Evolutionary conservation across 2,329 filamentous ascomycete genomes (phyloP), one percentile per base, ranked within the genome.

Genomic region (Zymoseptoria passerinii): DNA sequence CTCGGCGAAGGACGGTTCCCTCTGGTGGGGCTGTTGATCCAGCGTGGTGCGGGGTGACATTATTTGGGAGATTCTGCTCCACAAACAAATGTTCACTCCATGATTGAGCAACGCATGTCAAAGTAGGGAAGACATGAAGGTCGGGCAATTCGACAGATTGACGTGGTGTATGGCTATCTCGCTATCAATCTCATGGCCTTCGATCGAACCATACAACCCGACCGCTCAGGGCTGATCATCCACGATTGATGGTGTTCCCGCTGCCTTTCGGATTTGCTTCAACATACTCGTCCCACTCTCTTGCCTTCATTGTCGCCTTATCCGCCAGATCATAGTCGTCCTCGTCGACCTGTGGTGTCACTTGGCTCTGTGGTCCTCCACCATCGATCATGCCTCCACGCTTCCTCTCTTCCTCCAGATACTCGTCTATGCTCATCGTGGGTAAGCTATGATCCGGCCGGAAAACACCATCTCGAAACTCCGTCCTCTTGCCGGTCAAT

Each of bases 371-470:
- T 67, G 89, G 88, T 18, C 92, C 92, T 28, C 91, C 91, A 40
- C 92, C 94, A 70, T 96, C 88, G 57, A 97, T 89, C 59, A 99
- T 92, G 19, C 90, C 90, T 16, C 94, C 94, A 62, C 89, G 80
- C 65, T 83, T 82, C 69, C 83, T 82, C 77, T 97, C 94, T 74
- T 97, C 92, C 55, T 95, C 94, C 16, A 99, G 79, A 70, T 97
- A 99, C 76, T 99, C 94, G 67, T 99, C 94, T 61, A 99, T 96
- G 1, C 85, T 89, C 94, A 99, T 97, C 2, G 94, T 97, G 0
- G 94, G 94, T 59, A 99, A 77, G 74, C 90, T 96, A 72, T 99
- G 94, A 7, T 94, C 90, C 0, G 90, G 84, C 57, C 89, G 82
- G 74, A 99, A 99, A 0, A 99, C 92, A 2, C 88, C 88, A 59